Conservation (phyloP, 129 eudicot genomes). For the Smallanthus sonchifolius region DNA sequence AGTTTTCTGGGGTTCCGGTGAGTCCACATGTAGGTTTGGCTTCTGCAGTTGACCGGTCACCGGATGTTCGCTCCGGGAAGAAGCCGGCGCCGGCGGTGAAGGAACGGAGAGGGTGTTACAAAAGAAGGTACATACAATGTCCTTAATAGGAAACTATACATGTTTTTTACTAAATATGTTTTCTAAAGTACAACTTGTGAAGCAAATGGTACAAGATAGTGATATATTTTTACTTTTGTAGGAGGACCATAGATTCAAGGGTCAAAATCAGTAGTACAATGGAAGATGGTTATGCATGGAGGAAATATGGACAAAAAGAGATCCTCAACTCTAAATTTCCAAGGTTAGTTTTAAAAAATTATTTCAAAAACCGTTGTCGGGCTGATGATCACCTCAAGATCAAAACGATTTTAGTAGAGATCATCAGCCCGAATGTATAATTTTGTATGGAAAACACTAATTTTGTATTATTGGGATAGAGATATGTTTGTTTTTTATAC, state of each 20-base stretch:
- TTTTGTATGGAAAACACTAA: too few species aligned
- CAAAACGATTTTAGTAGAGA: too few species aligned
- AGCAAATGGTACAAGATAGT: not conserved
- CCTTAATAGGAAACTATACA: not conserved
- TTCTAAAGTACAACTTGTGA: not conserved
- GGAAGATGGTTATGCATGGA: conserved; percentile 64
- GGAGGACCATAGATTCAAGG: conserved; percentile 40
- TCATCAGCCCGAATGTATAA: too few species aligned
- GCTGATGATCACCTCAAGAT: too few species aligned
- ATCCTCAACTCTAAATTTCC: conserved; percentile 53
- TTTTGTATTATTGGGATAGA: not conserved
- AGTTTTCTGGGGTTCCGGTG: conserved; percentile 21
- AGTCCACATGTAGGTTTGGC: conserved; percentile 15
- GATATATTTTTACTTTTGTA: conserved; percentile 16
- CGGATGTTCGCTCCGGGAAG: conserved; percentile 31
- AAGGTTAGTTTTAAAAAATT: conserved; percentile 28
- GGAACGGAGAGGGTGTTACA: conserved; percentile 63
- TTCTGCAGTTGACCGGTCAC: conserved; percentile 18
- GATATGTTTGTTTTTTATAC: not conserved
- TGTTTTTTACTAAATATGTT: not conserved
- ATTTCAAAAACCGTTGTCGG: too few species aligned
- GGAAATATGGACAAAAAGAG: conserved; percentile 68
- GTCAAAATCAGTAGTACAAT: conserved; percentile 8
- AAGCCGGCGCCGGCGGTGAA: conserved; percentile 29
- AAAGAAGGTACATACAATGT: conserved; percentile 38